These are phyloP conservation scores for Trametes villosa DNA, from an alignment of 768 basidiomycete species.

Conservation along the genomic window DNA sequence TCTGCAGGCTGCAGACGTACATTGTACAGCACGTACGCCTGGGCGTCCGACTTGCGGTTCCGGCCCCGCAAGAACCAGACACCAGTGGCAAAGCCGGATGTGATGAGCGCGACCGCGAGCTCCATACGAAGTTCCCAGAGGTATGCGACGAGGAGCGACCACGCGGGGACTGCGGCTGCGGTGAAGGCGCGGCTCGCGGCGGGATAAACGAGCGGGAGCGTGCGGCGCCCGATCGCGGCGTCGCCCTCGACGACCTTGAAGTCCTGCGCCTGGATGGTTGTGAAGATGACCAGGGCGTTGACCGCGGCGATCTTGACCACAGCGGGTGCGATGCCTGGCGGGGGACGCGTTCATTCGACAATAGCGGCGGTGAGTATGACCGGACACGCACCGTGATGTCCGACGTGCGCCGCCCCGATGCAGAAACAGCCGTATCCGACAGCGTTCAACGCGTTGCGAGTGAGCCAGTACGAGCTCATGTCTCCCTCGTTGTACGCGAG, in stretches of 20 bases:
- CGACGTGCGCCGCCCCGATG: constrained; percentile 28
- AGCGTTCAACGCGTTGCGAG: constrained; percentile 23
- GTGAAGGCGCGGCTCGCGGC: not conserved
- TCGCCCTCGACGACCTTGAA: constrained; percentile 16
- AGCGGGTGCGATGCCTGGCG: too few species aligned
- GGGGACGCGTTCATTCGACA: too few species aligned
- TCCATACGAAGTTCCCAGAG: not conserved
- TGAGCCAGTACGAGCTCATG: constrained; percentile 18
- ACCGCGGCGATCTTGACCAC: too few species aligned
- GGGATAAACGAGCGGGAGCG: constrained; percentile 10
- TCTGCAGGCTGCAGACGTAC: too few species aligned
- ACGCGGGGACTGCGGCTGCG: not conserved
- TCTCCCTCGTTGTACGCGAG: constrained; percentile 28
- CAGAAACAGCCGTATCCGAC: constrained; percentile 24
- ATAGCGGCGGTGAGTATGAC: too few species aligned
- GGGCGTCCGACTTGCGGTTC: not conserved
- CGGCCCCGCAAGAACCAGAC: not conserved
- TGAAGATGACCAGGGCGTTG: constrained; percentile 4
- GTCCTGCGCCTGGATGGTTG: constrained; percentile 19
- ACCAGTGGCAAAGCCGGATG: not conserved
- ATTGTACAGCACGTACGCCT: constrained; percentile 4
- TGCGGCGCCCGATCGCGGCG: not conserved
- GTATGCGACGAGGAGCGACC: constrained; percentile 4
- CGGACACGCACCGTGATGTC: not conserved
- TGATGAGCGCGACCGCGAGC: not conserved